These are phyloP conservation scores for Rickenella mellea DNA, from an alignment of 768 basidiomycete species.

Conservation along the genomic window DNA sequence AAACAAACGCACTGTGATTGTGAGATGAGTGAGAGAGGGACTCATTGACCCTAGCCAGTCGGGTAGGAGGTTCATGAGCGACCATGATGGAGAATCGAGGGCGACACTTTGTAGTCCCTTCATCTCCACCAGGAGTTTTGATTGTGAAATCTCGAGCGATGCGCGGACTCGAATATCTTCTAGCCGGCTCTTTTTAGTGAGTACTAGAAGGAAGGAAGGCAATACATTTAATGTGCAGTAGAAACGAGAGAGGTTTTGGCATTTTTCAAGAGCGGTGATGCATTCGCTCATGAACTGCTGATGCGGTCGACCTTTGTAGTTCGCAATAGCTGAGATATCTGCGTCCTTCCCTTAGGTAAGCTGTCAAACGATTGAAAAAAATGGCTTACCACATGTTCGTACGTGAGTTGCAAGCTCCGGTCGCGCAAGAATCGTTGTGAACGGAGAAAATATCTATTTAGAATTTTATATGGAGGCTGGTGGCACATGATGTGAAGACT, in stretches of 20 bases:
- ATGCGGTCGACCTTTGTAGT: constrained; percentile 19
- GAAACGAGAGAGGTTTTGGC: constrained; percentile 48
- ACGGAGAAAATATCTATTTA: constrained; percentile 45
- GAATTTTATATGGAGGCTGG: background rate
- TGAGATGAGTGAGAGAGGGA: constrained; percentile 40
- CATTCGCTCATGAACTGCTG: constrained; percentile 46
- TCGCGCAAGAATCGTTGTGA: constrained; percentile 45
- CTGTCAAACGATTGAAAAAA: background rate
- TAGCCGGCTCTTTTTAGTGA: constrained; percentile 37
- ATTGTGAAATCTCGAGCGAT: constrained; percentile 42
- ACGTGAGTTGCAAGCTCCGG: constrained; percentile 48
- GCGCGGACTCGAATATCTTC: constrained; percentile 40
- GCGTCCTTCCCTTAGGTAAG: background rate
- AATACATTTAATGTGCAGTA: constrained; percentile 40
- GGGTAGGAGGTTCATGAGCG: constrained; percentile 48
- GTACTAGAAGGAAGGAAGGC: constrained; percentile 36
- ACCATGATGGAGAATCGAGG: constrained; percentile 56
- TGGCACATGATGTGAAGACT: constrained; percentile 10
- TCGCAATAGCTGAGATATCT: constrained; percentile 46
- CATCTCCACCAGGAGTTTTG: constrained; percentile 31
- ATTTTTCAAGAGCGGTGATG: constrained; percentile 33
- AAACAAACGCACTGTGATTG: constrained; percentile 44
- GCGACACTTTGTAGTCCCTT: constrained; percentile 33
- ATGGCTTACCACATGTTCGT: constrained; percentile 44
- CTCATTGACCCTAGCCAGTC: constrained; percentile 39